Evolutionary conservation across 345 rosid genomes (phyloP), one percentile per base, ranked within the genome.

Genomic region (Hirschfeldia incana): DNA sequence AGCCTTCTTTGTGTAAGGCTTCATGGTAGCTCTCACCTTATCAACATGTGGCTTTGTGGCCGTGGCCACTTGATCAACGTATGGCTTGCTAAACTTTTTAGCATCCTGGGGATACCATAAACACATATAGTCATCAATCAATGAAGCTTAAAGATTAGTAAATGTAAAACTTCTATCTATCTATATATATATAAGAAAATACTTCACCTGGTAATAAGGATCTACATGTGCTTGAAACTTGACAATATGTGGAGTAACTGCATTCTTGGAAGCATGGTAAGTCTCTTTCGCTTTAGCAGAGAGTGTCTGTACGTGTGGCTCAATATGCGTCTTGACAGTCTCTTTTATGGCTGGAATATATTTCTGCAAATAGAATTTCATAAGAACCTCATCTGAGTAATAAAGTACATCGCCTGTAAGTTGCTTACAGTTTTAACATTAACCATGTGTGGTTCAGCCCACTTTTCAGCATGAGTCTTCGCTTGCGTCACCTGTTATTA

Each of bases 41-140:
- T 90, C 94, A 69, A 88, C 91, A 82, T 92, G 99, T 78, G 99
- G 99, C 78, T 90, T 96, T 68, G 97, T 81, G 33, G 86, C 81
- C 10, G 91, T 84, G 64, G 93, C 99, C 72, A 88, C 87, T 74
- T 90, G 93, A 78, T 96, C 97, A 28, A 96, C 81, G 51, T 90
- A 89, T 28, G 97, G 98, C 86, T 89, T 92, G 82, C 97, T 89
- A 64, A 91, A 83, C 87, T 84, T 90, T 87, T 88, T 93, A 15
- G 90, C 93, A 80, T 88, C 91, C 99, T 95, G 84, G 13, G 42
- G 69, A 65, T 67, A 8, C 37, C 57, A 51, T 17, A 16, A 39
- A 53, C 7, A 8, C 39, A 17, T 36, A 34, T 37, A 55, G 1
- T 67, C 37, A 73, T 75, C 55, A 53, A 11, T 9, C 7, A 2